Base-by-base conservation (phyloP, 805 yeast genomes). In the Candida wancherniae region DNA sequence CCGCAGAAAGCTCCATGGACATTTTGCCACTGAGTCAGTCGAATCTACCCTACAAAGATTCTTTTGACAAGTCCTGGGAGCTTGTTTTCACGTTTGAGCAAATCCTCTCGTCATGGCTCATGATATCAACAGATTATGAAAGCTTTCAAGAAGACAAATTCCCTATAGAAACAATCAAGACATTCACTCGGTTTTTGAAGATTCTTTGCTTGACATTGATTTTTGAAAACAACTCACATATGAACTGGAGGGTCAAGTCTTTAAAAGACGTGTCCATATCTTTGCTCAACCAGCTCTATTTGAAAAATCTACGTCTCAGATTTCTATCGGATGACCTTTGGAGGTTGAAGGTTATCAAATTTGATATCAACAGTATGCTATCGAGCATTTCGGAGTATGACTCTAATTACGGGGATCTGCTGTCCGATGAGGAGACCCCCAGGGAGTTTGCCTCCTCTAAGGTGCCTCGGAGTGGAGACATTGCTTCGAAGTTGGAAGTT, bases 41-140 rank as follows among this genome's bases (percentile, higher is more conserved):
- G n/a, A n/a, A n/a, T n/a, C n/a, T n/a, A n/a, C n/a, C n/a, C n/a
- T n/a, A n/a, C n/a, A n/a, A n/a, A n/a, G n/a, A n/a, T n/a, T n/a
- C n/a, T n/a, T n/a, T n/a, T n/a, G n/a, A n/a, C n/a, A n/a, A n/a
- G n/a, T n/a, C n/a, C n/a, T n/a, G 67, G 63, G 51, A 53, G 19
- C 39, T 50, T 5, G 48, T 81, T 2, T 63, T 59, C 25, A 49
- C 79, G 1, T 71, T 77, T 37, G 64, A 80, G 35, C 85, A 82
- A 40, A 48, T 81, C 7, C 69, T 77, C 37, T 75, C 86, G 1
- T 80, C 77, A 45, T 73, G 83, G 73, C 54, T 83, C 24, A 68
- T 75, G 15, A 75, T 83, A 6, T 71, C 84, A 2, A 80, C 75
- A 41, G 94, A 84, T 47, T 56, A 61, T 8, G 88, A 79, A 42